Percentiles rank a stretch among this genome's conserved stretches.
Conservation (phyloP, 2,329 filamentous ascomycete species). For the Magnaporthiopsis incrustans region DNA sequence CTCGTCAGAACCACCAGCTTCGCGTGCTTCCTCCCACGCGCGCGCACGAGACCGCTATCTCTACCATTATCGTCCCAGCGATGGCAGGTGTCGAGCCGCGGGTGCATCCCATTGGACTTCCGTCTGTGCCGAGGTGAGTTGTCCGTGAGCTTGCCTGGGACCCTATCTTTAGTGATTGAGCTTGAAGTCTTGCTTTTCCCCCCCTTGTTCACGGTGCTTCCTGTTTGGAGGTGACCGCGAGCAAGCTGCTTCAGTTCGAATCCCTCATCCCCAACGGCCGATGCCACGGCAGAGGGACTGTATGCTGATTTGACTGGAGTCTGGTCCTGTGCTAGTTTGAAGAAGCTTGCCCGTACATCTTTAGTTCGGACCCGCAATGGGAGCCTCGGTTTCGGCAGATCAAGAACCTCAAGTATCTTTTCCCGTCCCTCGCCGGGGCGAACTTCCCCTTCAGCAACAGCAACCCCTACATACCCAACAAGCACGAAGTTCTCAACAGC, state of each 20-base stretch:
- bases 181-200: too few relatives aligned
- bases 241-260: too few relatives aligned
- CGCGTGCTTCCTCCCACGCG: slow-evolving; percentile 4
- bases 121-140: slow-evolving; percentile 14
- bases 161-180: too few relatives aligned
- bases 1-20: neutral
- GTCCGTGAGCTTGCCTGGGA: neutral
- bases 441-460: slow-evolving; percentile 19
- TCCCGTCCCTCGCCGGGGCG: slow-evolving; percentile 13
- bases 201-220: too few relatives aligned
- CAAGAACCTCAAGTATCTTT: slow-evolving; percentile 17
- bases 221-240: too few relatives aligned
- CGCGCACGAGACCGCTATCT: neutral
- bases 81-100: slow-evolving; percentile 8
- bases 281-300: neutral
- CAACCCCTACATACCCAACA: slow-evolving; percentile 10
- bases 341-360: slow-evolving; percentile 17
- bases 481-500: slow-evolving; percentile 13
- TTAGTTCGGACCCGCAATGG: slow-evolving; percentile 17
- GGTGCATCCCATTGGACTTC: slow-evolving; percentile 14
- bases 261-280: too few relatives aligned
- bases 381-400: slow-evolving; percentile 16
- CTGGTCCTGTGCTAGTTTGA: slow-evolving; percentile 13
- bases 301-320: neutral
- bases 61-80: slow-evolving; percentile 8